Evolutionary conservation across 129 eudicot species (phyloP), one percentile per base, ranked within the genome.

Genomic region (Apium graveolens): DNA sequence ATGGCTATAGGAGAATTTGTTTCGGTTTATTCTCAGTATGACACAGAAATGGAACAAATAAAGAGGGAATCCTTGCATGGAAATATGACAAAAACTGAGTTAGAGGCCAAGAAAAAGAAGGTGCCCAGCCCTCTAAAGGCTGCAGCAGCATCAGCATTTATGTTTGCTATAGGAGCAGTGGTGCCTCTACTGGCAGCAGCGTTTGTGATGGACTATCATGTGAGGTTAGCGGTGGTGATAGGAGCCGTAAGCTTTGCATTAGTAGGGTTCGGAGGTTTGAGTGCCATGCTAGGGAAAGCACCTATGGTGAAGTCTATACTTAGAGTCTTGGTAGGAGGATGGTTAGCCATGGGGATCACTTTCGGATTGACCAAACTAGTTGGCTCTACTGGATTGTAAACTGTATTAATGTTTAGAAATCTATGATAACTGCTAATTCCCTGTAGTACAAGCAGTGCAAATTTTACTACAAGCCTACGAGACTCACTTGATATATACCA

Each of bases 1-100:
- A 91, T 89, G 97, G 93, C 91, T 71, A 86, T 90, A 24, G 92
- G 92, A 12, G 96, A 90, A 49, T 90, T 86, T 29, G 96, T 91
- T 8, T 91, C 92, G 0, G 93, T 89, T 38, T 91, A 87, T 73
- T 91, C 97, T 1, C 97, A 89, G 81, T 87, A 84, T 14, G 96
- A 92, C 72, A 89, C 83, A 32, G 96, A 92, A 77, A 80, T 86
- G 86, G 88, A 91, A 18, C 96, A 92, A 78, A 71, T 88, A 18
- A 80, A 85, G 75, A 86, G 96, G 74, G 88, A 88, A 10, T 27
- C 62, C 0, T 13, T 46, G 38, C 75, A 38, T 70, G 77, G 55
- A 26, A 10, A 41, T 14, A 49, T 70, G 8, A 81, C 46, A 14
- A 70, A 65, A 5, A 12, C 35, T 34, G 45, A 69, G 31, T 27